phyloP scores from a whole-genome alignment of 331 rosid genomes.

The Saraca asoca region DNA sequence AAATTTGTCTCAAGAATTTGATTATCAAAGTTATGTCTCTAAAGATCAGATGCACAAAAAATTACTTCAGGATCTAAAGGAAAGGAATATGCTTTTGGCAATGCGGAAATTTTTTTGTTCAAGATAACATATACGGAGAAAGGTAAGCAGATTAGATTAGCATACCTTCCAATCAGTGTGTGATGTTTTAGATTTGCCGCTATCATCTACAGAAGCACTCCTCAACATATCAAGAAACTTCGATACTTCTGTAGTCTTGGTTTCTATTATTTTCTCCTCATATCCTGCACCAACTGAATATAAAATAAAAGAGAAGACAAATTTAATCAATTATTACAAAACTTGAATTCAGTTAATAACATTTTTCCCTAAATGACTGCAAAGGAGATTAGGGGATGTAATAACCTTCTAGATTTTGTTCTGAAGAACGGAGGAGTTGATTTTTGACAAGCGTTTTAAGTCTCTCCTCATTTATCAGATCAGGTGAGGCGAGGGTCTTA shows the following conservation, averaged over 20 bases:
- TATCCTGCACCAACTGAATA: conserved; percentile 48
- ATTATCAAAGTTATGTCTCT: background rate
- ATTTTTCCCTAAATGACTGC: conserved; percentile 14
- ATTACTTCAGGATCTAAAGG: background rate
- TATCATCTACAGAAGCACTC: conserved; percentile 56
- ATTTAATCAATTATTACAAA: conserved; percentile 3
- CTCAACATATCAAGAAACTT: conserved; percentile 84
- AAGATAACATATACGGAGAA: conserved; percentile 30
- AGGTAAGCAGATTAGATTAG: conserved; percentile 27
- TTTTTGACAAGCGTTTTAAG: conserved; percentile 61
- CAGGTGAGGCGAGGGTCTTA: conserved; percentile 65
- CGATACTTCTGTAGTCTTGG: conserved; percentile 61
- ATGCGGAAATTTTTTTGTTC: background rate
- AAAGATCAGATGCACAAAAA: conserved; percentile 12
- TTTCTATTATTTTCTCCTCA: conserved; percentile 50
- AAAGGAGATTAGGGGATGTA: conserved; percentile 23
- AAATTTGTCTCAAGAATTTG: background rate
- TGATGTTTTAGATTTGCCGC: conserved; percentile 35
- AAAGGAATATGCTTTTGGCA: conserved; percentile 8
- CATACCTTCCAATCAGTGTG: conserved; percentile 85
- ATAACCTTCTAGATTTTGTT: conserved; percentile 59
- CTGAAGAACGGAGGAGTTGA: conserved; percentile 54
- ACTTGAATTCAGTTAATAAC: conserved; percentile 3
- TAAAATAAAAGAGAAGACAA: background rate
- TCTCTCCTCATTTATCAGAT: conserved; percentile 53